These are phyloP conservation scores for Calonectria honghensis DNA, from an alignment of 2,329 filamentous ascomycete species.

Conservation along the genomic window DNA sequence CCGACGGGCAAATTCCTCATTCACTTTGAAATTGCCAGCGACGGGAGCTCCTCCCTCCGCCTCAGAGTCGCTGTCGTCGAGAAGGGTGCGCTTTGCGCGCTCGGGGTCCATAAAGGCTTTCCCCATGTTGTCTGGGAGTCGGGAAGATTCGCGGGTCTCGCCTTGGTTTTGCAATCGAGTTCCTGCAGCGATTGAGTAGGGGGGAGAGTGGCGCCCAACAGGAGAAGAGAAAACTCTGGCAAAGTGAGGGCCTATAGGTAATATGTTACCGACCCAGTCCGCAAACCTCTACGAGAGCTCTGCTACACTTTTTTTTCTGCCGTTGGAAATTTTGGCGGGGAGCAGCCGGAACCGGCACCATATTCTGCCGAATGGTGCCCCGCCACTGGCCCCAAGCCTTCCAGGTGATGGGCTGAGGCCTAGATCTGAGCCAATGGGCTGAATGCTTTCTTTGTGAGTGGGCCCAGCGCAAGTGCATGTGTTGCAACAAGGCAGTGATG, in stretches of 20 bases:
- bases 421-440: constrained; percentile 37
- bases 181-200: not conserved
- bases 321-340: constrained; percentile 60
- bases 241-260: constrained; percentile 22
- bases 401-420: constrained; percentile 17
- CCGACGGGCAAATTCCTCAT: constrained; percentile 89
- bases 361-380: constrained; percentile 40
- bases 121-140: constrained; percentile 40
- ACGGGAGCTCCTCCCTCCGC: constrained; percentile 65
- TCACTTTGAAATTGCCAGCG: constrained; percentile 82
- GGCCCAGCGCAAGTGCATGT: constrained; percentile 21
- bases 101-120: constrained; percentile 57
- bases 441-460: constrained; percentile 18
- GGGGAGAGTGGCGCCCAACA: not conserved
- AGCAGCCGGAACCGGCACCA: constrained; percentile 44
- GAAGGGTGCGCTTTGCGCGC: constrained; percentile 68
- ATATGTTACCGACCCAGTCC: constrained; percentile 10
- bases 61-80: constrained; percentile 74
- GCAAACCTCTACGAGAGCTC: constrained; percentile 46
- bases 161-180: not conserved
- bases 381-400: constrained; percentile 36
- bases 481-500: constrained; percentile 26
- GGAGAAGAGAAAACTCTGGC: constrained; percentile 7
- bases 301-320: constrained; percentile 56
- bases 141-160: not conserved